A percentile compares a stretch with the other conserved stretches of the same genome.
Evolutionary conservation across 257 asterid species (phyloP).

Genomic region (Penstemon eatonii): DNA sequence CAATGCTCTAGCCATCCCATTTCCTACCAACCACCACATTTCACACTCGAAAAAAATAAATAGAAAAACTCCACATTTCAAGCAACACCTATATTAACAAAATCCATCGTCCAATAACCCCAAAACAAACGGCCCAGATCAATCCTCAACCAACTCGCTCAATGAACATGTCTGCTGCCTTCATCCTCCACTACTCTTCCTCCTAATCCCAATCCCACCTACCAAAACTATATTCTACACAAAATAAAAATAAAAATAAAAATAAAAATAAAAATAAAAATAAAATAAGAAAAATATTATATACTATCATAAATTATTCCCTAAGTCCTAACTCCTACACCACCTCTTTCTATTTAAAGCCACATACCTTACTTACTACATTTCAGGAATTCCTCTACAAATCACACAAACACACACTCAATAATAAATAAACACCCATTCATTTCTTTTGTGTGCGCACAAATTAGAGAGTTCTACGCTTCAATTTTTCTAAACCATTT

Average conservation of each 20-base stretch:
- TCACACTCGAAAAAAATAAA: background rate
- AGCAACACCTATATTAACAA: background rate
- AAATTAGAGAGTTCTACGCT: background rate
- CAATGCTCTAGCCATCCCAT: conserved; percentile 2
- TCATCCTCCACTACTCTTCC: conserved; percentile 1
- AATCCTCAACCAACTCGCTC: conserved; percentile 55
- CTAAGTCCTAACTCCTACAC: background rate
- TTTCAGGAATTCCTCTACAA: conserved; percentile 21
- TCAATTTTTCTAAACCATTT: background rate
- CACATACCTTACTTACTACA: conserved; percentile 29
- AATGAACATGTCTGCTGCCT: conserved; percentile 26
- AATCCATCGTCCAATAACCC: conserved; percentile 31
- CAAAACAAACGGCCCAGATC: conserved; percentile 34
- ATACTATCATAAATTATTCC: background rate
- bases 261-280: background rate
- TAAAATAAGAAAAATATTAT: background rate
- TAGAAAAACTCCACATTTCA: background rate
- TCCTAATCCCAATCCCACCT: conserved; percentile 46
- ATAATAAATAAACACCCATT: too few species aligned
- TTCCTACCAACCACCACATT: conserved; percentile 42
- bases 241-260: too few species aligned
- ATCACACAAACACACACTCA: background rate
- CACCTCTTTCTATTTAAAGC: conserved; percentile 46
- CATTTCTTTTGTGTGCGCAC: background rate
- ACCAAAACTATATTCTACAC: conserved; percentile 42